A percentile compares a stretch with the other conserved stretches of the same genome.
phyloP scores from a whole-genome alignment of 2,329 filamentous ascomycete species.

The Thermothelomyces thermophilus region DNA sequence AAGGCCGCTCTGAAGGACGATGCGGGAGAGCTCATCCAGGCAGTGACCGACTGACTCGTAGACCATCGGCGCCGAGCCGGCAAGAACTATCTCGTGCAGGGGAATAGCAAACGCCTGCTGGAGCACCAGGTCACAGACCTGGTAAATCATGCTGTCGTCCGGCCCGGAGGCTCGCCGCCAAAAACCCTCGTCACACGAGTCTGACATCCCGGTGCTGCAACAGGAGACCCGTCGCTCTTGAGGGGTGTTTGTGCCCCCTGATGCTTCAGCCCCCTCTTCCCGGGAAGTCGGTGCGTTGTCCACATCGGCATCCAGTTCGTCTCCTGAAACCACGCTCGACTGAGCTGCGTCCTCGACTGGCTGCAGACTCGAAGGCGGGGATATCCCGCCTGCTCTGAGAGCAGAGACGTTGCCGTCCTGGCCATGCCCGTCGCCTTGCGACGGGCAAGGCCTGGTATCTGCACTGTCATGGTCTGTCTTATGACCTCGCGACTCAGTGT shows the following conservation, averaged over 20 bases:
- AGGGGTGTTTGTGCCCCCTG: neutral
- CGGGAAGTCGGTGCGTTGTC: neutral
- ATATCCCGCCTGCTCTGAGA: neutral
- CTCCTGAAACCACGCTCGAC: neutral
- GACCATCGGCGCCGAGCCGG: slow-evolving; percentile 8
- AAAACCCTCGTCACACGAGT: neutral
- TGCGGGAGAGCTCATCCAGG: slow-evolving; percentile 20
- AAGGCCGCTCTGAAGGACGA: slow-evolving; percentile 11
- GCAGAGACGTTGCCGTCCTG: neutral
- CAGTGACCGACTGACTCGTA: slow-evolving; percentile 21
- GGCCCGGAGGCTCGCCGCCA: neutral
- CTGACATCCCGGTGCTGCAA: slow-evolving; percentile 1
- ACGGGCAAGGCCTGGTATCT: no score
- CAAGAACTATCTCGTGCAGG: slow-evolving; percentile 16
- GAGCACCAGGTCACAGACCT: slow-evolving; percentile 19
- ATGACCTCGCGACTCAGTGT: no score
- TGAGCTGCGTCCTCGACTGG: neutral
- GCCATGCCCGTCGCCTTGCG: neutral
- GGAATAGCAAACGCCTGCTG: slow-evolving; percentile 20
- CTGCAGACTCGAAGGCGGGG: no score
- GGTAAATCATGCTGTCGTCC: slow-evolving; percentile 17
- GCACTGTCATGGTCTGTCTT: no score
- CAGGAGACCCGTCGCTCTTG: neutral
- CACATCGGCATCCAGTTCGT: neutral
- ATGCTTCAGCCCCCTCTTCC: neutral